A percentile compares a stretch with the other conserved stretches of the same genome.
Evolutionary conservation across 306 rosid genomes (phyloP).

Genomic region (Carpinus fangiana): DNA sequence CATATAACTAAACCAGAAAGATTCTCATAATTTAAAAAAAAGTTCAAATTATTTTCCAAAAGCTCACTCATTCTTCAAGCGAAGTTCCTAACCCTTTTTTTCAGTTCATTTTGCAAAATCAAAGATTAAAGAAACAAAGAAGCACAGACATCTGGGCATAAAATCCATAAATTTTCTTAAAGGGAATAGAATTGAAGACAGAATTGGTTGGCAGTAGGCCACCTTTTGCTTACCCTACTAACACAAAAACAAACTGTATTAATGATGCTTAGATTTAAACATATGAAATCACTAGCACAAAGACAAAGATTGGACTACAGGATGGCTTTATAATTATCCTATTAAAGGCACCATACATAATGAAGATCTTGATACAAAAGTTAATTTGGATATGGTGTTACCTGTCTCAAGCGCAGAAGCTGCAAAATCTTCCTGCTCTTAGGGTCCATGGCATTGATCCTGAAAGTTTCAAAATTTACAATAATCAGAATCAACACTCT

Average conservation of each 20-base stretch:
- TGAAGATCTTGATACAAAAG: not conserved
- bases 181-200: not conserved
- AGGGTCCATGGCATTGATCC: conserved; percentile 82
- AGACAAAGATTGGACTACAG: not conserved
- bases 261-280: no score
- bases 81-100: no score
- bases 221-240: not conserved
- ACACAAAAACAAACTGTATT: no score
- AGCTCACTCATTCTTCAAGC: not conserved
- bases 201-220: not conserved
- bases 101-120: not conserved
- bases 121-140: not conserved
- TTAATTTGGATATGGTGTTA: conserved; percentile 10
- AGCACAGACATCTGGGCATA: not conserved
- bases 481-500: not conserved
- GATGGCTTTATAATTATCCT: not conserved
- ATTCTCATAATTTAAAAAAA: not conserved
- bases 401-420: conserved; percentile 83
- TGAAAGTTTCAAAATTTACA: conserved; percentile 14
- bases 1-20: not conserved
- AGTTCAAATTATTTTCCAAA: not conserved
- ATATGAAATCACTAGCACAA: no score
- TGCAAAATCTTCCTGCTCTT: conserved; percentile 73
- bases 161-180: not conserved
- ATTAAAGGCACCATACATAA: not conserved